These are phyloP conservation scores for Hyaloscypha variabilis DNA, from an alignment of 495 filamentous ascomycete species.

Conservation along the genomic window DNA sequence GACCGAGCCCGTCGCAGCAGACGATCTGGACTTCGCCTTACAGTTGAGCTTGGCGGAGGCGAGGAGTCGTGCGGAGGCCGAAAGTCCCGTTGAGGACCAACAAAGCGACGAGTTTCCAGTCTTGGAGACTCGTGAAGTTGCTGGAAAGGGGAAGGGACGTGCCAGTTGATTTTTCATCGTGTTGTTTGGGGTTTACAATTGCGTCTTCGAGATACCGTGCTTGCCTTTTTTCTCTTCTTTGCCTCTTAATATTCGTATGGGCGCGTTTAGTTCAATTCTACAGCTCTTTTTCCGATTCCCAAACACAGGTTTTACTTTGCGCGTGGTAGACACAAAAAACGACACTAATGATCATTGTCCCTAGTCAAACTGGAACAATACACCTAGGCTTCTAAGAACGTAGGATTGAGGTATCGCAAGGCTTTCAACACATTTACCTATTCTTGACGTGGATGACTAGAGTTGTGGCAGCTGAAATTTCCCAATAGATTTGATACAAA, in stretches of 20 bases:
- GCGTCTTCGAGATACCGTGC: neutral
- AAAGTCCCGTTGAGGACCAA: conserved; percentile 7
- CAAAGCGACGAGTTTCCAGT: conserved; percentile 23
- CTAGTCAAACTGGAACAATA: too few relatives aligned
- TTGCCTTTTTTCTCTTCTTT: neutral
- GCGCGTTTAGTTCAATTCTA: neutral
- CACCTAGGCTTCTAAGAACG: too few relatives aligned
- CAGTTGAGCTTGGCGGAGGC: conserved; percentile 85
- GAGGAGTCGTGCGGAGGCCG: conserved; percentile 49
- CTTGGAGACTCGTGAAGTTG: conserved; percentile 9
- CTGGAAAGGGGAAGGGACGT: conserved; percentile 31
- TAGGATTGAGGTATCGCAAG: too few relatives aligned
- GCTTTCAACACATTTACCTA: too few relatives aligned
- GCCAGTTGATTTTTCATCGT: neutral
- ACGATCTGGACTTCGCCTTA: conserved; percentile 83
- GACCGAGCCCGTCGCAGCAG: conserved; percentile 41
- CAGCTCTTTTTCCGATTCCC: neutral
- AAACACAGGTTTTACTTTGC: too few relatives aligned
- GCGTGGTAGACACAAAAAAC: too few relatives aligned
- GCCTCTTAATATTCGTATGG: neutral
- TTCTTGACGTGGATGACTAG: too few relatives aligned
- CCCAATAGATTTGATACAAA: too few relatives aligned
- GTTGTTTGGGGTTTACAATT: neutral
- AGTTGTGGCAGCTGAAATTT: too few relatives aligned
- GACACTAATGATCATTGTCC: too few relatives aligned